Evolutionary conservation across 2,329 filamentous ascomycete genomes (phyloP).

Genomic region (Zymoseptoria passerinii): DNA sequence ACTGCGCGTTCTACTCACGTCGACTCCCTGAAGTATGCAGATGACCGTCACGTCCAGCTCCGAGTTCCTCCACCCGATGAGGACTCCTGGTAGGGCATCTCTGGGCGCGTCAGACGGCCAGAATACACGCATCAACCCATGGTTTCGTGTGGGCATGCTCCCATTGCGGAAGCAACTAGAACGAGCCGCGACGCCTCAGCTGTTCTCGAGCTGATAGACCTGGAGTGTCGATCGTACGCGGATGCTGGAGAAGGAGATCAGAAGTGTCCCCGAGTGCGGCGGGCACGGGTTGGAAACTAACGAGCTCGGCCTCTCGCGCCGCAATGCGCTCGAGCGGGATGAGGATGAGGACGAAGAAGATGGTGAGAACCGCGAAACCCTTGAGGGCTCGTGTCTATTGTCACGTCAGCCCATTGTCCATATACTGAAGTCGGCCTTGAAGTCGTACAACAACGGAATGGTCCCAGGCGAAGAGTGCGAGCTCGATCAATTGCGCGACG

Average conservation of each 20-base stretch:
- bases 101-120: slow-evolving; percentile 78
- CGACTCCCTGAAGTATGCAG: slow-evolving; percentile 79
- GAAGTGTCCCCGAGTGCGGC: slow-evolving; percentile 6
- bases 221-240: slow-evolving; percentile 58
- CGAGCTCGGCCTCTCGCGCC: slow-evolving; percentile 67
- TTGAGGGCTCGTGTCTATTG: slow-evolving; percentile 71
- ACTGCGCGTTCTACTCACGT: slow-evolving; percentile 50
- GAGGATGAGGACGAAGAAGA: slow-evolving; percentile 76
- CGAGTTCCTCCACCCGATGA: slow-evolving; percentile 95
- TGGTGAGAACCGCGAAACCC: slow-evolving; percentile 71
- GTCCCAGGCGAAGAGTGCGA: slow-evolving; percentile 95
- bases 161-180: slow-evolving; percentile 52
- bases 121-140: slow-evolving; percentile 90
- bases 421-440: not conserved
- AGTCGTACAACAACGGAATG: slow-evolving; percentile 83
- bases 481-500: slow-evolving; percentile 91
- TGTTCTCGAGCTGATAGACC: slow-evolving; percentile 94
- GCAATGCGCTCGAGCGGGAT: slow-evolving; percentile 80
- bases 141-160: slow-evolving; percentile 60
- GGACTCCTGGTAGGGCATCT: slow-evolving; percentile 67
- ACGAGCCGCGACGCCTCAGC: slow-evolving; percentile 85
- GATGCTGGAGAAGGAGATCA: slow-evolving; percentile 54
- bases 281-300: slow-evolving; percentile 41
- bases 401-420: not conserved
- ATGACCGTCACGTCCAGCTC: slow-evolving; percentile 84